Percentiles rank a stretch among this genome's conserved stretches.
Evolutionary conservation across 805 yeast genomes (phyloP).

Genomic region (Wickerhamiella brachini): DNA sequence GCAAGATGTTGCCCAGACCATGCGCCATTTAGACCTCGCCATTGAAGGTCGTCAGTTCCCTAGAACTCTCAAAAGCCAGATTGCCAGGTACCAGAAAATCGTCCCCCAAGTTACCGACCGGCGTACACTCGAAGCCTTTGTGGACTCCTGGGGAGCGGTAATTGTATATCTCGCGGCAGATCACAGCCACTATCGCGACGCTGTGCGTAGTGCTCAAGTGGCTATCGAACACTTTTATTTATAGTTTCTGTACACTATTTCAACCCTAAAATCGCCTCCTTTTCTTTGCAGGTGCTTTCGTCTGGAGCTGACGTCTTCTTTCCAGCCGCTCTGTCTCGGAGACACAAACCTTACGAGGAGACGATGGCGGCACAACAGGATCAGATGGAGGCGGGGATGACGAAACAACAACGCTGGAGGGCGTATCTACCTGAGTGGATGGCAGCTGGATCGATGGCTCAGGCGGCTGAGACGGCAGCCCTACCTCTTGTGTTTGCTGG

Average conservation of each 20-base stretch:
- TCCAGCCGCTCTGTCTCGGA: not conserved
- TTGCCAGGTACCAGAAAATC: not conserved
- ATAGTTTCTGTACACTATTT: not conserved
- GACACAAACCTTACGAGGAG: not conserved
- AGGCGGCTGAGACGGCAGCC: not conserved
- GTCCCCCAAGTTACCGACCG: too few relatives aligned
- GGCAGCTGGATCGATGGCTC: not conserved
- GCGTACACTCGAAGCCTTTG: not conserved
- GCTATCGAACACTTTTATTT: not conserved
- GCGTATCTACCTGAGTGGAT: not conserved
- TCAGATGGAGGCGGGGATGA: not conserved
- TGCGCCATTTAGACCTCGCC: not conserved
- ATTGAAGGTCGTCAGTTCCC: not conserved
- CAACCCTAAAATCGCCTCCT: not conserved
- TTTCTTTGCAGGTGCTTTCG: not conserved
- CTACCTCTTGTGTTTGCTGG: not conserved
- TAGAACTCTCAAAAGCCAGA: not conserved
- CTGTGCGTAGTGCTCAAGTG: not conserved
- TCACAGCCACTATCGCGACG: not conserved
- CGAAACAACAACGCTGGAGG: not conserved
- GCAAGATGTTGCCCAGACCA: not conserved
- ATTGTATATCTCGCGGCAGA: not conserved
- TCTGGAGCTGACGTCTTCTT: not conserved
- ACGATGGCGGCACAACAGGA: not conserved
- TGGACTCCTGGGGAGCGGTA: constrained; percentile 4